phyloP scores from a whole-genome alignment of 441 rosid genomes.

The Corymbia calophylla region DNA sequence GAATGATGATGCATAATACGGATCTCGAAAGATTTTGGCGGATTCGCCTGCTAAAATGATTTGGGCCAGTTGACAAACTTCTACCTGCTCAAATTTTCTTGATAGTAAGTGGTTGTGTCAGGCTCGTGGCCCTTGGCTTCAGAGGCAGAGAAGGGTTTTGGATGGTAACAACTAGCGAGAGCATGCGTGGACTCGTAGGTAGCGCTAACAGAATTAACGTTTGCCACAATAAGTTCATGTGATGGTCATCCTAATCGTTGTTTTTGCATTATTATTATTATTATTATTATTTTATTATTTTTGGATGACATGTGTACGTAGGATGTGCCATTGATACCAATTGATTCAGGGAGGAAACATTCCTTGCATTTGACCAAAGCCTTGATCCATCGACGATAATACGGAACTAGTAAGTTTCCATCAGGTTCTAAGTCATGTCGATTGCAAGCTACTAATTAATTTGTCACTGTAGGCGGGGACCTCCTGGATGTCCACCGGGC shows the following conservation, averaged over 20 bases:
- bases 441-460: too few relatives aligned
- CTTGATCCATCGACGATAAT: too few relatives aligned
- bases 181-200: rapidly evolving
- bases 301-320: neutral
- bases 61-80: neutral
- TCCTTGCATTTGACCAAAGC: too few relatives aligned
- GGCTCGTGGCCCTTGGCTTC: neutral
- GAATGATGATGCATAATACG: neutral
- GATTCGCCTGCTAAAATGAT: neutral
- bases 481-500: conserved; percentile 35
- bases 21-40: neutral
- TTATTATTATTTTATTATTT: neutral
- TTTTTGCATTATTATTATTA: neutral
- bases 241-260: neutral
- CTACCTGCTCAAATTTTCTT: neutral
- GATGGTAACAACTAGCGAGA: neutral
- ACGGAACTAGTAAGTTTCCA: too few relatives aligned
- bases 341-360: too few relatives aligned
- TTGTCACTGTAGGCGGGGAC: too few relatives aligned
- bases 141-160: neutral
- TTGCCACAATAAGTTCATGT: neutral
- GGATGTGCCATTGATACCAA: neutral
- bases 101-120: neutral
- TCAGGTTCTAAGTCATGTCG: too few relatives aligned
- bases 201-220: neutral